A percentile compares a stretch with the other conserved stretches of the same genome.
These are phyloP conservation scores for Tetrastigma voinierianum DNA, from an alignment of 164 flowering plant genomes.

Conservation along the genomic window DNA sequence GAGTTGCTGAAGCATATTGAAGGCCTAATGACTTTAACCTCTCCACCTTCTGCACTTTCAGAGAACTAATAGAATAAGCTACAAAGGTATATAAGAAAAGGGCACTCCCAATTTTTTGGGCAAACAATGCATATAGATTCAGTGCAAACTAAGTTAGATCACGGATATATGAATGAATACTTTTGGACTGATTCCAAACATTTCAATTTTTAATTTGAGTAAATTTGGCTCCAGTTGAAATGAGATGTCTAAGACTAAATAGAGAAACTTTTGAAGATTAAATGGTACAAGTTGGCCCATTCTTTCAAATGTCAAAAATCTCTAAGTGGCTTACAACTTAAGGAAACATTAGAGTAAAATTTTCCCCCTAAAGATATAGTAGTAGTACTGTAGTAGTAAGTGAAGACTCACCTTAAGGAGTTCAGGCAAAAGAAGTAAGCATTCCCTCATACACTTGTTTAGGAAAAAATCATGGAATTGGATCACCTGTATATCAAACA, in stretches of 20 bases:
- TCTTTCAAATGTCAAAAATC: not conserved
- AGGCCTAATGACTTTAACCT: slow-evolving; percentile 78
- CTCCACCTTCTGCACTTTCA: slow-evolving; percentile 79
- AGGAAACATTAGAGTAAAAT: too few species aligned
- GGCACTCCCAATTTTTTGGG: too few species aligned
- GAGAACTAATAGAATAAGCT: not conserved
- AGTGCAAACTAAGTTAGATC: too few species aligned
- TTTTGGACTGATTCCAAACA: not conserved
- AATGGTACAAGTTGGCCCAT: not conserved
- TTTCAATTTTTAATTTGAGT: not conserved
- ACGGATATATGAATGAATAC: not conserved
- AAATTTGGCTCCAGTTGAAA: not conserved
- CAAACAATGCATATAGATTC: not conserved
- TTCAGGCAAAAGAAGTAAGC: slow-evolving; percentile 87
- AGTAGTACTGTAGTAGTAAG: too few species aligned
- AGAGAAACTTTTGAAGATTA: not conserved
- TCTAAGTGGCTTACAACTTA: too few species aligned
- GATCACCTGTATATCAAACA: slow-evolving; percentile 60
- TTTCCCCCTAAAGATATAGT: not conserved
- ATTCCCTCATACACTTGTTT: slow-evolving; percentile 87
- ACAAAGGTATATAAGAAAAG: not conserved
- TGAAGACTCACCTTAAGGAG: slow-evolving; percentile 70
- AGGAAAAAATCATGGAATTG: slow-evolving; percentile 90
- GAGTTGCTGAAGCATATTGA: slow-evolving; percentile 87
- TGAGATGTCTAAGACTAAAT: not conserved